Conservation (phyloP, 768 basidiomycete genomes). For the Coprinopsis strossmayeri region DNA sequence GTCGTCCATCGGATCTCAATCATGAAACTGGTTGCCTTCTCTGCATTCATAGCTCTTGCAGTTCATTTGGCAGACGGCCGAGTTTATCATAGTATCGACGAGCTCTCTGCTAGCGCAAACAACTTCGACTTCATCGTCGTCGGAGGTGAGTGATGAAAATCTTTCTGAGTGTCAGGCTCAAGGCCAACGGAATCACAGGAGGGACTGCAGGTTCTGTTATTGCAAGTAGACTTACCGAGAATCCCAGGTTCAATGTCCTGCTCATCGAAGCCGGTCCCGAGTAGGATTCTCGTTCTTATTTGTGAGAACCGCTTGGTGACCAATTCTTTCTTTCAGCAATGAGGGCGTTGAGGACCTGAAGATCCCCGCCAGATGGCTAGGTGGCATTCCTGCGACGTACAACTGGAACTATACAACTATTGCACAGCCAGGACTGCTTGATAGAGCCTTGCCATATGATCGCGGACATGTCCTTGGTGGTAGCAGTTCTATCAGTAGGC, state of each 20-base stretch:
- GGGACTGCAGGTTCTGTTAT: conserved; percentile 4
- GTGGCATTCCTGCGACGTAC: neutral
- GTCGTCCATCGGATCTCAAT: too few species aligned
- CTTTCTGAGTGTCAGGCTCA: neutral
- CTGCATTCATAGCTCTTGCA: neutral
- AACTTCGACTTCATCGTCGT: conserved; percentile 9
- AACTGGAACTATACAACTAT: conserved; percentile 6
- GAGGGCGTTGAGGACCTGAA: conserved; percentile 14
- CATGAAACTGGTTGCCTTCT: neutral
- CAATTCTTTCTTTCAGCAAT: conserved; percentile 12
- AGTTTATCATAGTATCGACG: neutral
- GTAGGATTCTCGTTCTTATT: conserved; percentile 12
- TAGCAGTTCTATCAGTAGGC: conserved; percentile 2
- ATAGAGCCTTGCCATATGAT: neutral
- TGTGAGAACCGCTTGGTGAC: neutral
- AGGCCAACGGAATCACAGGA: neutral
- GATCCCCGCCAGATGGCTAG: conserved; percentile 12
- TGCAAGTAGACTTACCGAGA: conserved; percentile 12
- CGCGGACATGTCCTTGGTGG: conserved; percentile 7
- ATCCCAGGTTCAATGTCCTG: conserved; percentile 17
- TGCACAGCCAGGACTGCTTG: neutral
- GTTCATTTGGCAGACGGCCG: neutral
- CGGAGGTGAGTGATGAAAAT: conserved; percentile 9
- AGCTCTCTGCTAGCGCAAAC: neutral
- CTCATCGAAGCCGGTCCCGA: conserved; percentile 23